Percentiles rank a stretch among this genome's conserved stretches.
Conservation (phyloP, 116 monocot genomes). For the Trichopus zeylanicus region DNA sequence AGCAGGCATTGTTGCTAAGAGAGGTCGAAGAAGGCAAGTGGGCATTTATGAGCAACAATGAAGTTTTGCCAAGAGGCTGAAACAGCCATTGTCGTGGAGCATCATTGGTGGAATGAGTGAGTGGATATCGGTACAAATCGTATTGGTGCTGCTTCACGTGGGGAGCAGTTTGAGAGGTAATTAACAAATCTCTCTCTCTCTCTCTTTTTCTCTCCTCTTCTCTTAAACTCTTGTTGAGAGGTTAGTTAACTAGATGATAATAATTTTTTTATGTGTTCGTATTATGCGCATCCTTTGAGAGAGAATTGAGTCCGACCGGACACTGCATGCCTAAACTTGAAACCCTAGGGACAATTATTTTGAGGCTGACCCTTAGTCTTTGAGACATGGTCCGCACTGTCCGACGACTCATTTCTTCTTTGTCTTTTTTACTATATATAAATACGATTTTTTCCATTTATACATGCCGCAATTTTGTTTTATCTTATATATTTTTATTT, state of each 20-base stretch:
- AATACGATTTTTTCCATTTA: too few species aligned
- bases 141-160: constrained; percentile 7
- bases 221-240: background rate
- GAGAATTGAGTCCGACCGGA: background rate
- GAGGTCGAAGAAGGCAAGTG: background rate
- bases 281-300: background rate
- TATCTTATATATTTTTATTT: too few species aligned
- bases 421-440: background rate
- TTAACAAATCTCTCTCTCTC: background rate
- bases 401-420: background rate
- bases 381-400: background rate
- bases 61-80: too few species aligned
- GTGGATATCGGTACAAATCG: background rate
- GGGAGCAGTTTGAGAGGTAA: background rate
- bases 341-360: constrained; percentile 5
- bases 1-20: background rate
- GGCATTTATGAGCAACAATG: background rate
- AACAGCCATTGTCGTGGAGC: background rate
- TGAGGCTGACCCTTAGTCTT: background rate
- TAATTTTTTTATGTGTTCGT: too few species aligned
- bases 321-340: background rate
- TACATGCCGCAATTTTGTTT: too few species aligned
- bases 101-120: background rate
- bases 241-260: too few species aligned
- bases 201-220: background rate